A percentile compares a stretch with the other conserved stretches of the same genome.
These are phyloP conservation scores for Phaeosphaeriaceae sp. DNA, from an alignment of 2,329 filamentous ascomycete species.

Conservation along the genomic window DNA sequence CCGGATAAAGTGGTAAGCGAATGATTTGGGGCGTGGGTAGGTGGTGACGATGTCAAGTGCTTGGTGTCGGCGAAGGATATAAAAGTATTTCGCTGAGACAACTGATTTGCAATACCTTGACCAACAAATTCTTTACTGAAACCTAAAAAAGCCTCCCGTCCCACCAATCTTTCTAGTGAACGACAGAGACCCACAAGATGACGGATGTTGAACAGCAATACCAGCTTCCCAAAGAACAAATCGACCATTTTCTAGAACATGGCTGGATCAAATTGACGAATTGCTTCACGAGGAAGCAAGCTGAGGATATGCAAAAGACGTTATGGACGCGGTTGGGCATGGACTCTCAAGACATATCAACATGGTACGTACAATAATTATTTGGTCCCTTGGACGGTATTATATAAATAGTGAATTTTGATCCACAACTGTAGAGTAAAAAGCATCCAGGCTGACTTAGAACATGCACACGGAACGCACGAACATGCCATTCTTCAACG, in stretches of 20 bases:
- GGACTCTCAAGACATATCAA: constrained; percentile 66
- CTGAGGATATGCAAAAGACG: constrained; percentile 55
- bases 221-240: constrained; percentile 54
- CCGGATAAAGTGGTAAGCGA: constrained; percentile 29
- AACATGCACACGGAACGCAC: constrained; percentile 59
- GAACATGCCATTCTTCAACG: constrained; percentile 69
- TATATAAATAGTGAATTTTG: too few species aligned
- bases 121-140: background rate
- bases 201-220: constrained; percentile 28
- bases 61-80: background rate
- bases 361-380: constrained; percentile 57
- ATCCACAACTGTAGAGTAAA: too few species aligned
- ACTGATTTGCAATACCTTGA: background rate
- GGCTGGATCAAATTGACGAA: constrained; percentile 61
- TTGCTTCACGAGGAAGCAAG: constrained; percentile 59
- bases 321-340: constrained; percentile 72
- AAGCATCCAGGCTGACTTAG: background rate
- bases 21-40: background rate
- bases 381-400: too few species aligned
- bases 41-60: background rate
- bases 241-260: constrained; percentile 61
- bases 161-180: background rate
- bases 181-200: constrained; percentile 4
- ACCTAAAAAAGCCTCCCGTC: background rate
- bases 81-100: background rate